A percentile compares a stretch with the other conserved stretches of the same genome.
Evolutionary conservation across 2,329 filamentous ascomycete species (phyloP).

Genomic region (Aspergillus amoenus): DNA sequence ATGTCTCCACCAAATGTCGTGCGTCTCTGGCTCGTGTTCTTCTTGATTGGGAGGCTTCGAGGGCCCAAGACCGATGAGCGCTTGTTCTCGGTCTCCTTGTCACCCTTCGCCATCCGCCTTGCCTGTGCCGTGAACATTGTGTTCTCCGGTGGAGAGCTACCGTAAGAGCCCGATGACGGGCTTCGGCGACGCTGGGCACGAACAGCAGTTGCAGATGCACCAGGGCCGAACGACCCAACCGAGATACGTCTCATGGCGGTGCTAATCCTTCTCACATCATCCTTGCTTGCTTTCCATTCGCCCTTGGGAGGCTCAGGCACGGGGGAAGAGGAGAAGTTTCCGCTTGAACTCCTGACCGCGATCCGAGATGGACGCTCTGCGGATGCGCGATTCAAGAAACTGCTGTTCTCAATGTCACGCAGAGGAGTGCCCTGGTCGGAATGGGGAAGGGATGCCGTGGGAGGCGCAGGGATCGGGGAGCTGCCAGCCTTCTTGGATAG

Average conservation of each 20-base stretch:
- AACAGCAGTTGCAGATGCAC: conserved; percentile 37
- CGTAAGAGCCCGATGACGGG: conserved; percentile 49
- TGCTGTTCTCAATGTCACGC: conserved; percentile 52
- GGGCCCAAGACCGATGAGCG: conserved; percentile 62
- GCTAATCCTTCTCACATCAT: conserved; percentile 55
- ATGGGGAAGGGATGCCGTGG: conserved; percentile 58
- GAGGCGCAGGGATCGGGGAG: conserved; percentile 62
- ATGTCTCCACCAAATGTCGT: conserved; percentile 44
- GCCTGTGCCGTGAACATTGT: conserved; percentile 66
- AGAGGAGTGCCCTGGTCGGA: conserved; percentile 60
- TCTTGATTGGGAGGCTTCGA: conserved; percentile 58
- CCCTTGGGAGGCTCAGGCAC: conserved; percentile 51
- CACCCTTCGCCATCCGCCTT: conserved; percentile 64
- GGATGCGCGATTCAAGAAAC: conserved; percentile 49
- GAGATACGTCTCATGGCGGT: conserved; percentile 59
- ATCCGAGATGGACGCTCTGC: conserved; percentile 40
- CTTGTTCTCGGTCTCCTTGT: conserved; percentile 56
- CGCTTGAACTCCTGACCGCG: conserved; percentile 41
- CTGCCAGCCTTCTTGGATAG: conserved; percentile 67
- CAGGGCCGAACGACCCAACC: conserved; percentile 40
- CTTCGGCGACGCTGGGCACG: conserved; percentile 56
- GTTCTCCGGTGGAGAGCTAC: conserved; percentile 58
- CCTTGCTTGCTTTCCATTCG: conserved; percentile 47
- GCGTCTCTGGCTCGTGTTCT: conserved; percentile 46
- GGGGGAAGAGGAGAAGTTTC: conserved; percentile 34